Percentiles rank a stretch among this genome's conserved stretches.
These are phyloP conservation scores for Porogramme epimiltina DNA, from an alignment of 1,284 basidiomycete genomes.

Conservation along the genomic window DNA sequence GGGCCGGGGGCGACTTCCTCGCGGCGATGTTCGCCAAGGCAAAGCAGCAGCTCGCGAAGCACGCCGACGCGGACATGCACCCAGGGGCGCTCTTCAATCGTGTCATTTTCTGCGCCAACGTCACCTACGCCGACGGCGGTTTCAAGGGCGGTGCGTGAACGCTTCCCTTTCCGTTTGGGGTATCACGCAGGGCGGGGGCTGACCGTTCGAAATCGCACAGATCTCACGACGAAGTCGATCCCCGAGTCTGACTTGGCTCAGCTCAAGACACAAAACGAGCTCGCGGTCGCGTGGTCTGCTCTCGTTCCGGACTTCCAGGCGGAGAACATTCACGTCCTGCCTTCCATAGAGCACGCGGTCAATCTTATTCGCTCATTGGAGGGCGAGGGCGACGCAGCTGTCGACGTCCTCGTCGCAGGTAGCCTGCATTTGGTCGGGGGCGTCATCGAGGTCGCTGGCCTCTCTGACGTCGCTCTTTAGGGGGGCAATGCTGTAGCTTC, in stretches of 20 bases:
- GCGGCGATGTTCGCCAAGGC: constrained; percentile 55
- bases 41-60: constrained; percentile 45
- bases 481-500: no score
- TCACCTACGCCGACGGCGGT: constrained; percentile 87
- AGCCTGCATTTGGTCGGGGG: constrained; percentile 96
- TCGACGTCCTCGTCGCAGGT: constrained; percentile 84
- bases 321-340: constrained; percentile 74
- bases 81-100: constrained; percentile 69
- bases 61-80: constrained; percentile 37
- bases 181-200: no score
- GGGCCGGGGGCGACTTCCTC: constrained; percentile 80
- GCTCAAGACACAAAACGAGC: constrained; percentile 76
- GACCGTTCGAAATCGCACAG: constrained; percentile 44
- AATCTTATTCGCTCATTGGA: constrained; percentile 53
- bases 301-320: constrained; percentile 64
- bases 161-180: no score
- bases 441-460: constrained; percentile 85
- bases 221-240: constrained; percentile 73
- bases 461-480: constrained; percentile 63
- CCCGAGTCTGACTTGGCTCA: constrained; percentile 64
- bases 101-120: constrained; percentile 95
- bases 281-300: constrained; percentile 74
- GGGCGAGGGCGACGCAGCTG: constrained; percentile 28
- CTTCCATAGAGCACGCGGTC: constrained; percentile 90
- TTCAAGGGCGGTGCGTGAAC: constrained; percentile 84